Evolutionary conservation across 768 basidiomycete genomes (phyloP), one percentile per base, ranked within the genome.

Genomic region (Kwoniella europaea): DNA sequence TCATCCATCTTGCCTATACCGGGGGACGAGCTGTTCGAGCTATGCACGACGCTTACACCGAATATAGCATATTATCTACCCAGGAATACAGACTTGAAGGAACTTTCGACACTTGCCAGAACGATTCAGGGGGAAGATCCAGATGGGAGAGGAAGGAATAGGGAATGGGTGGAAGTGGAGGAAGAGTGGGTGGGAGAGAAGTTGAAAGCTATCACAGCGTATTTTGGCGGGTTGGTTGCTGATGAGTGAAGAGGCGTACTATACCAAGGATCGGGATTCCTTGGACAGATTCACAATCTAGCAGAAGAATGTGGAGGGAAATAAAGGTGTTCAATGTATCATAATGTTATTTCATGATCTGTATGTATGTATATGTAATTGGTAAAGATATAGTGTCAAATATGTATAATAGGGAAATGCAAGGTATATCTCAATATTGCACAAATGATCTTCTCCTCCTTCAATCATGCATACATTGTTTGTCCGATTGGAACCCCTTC

Each of bases 131-230:
- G 67, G 64, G 41, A 61, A 16, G 63, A 63, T 18, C 15, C 24
- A 5, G 27, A 65, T 29, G 73, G 64, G 9, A 65, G 64, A 7
- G 67, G 63, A 13, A 63, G 73, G 44, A 63, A 73, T 16, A 63
- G 60, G 50, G 92, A 94, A 82, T 86, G 83, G 82, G 87, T 96
- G 10, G 96, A 98, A 83, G 88, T 98, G 7, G 94, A 98, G 80
- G 96, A 98, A 83, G 93, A 93, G 82, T 98, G 94, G 94, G 96
- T 93, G 90, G 91, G 93, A 2, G 86, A 86, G 10, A 96, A 96
- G 85, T 84, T 98, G 55, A 98, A 98, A 80, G 96, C 95, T 0
- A 84, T 98, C 63, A 97, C 93, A 0, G 94, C 92, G 81, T 96
- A 97, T 82, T 97, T 91, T 83, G 96, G 96, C 7, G 93, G 93